Conservation (phyloP, 768 basidiomycete species). For the Xerocomellus amylosporus region DNA sequence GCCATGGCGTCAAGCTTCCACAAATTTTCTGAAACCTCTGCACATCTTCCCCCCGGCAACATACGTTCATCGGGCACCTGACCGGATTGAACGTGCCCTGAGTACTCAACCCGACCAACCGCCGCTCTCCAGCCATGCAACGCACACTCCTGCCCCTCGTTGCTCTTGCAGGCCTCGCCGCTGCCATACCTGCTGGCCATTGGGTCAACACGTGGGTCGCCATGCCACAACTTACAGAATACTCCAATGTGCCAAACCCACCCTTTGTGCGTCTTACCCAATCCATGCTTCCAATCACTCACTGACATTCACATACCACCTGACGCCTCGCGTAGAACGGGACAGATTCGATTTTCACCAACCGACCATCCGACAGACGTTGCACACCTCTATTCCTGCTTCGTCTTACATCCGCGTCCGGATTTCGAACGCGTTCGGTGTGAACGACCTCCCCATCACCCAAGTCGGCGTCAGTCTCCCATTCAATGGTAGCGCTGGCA, state of each 20-base stretch:
- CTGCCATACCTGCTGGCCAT: neutral
- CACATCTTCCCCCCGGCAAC: neutral
- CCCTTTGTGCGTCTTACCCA: neutral
- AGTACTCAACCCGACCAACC: neutral
- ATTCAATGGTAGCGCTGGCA: neutral
- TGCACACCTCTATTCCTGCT: neutral
- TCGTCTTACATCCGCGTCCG: conserved; percentile 3
- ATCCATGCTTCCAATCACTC: neutral
- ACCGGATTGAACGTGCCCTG: neutral
- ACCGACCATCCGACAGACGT: conserved; percentile 4
- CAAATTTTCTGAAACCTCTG: neutral
- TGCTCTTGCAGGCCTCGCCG: neutral
- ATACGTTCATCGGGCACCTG: neutral
- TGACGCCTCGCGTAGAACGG: conserved; percentile 7
- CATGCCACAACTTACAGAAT: conserved; percentile 8
- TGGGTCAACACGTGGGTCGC: conserved; percentile 7
- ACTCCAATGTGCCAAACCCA: conserved; percentile 1
- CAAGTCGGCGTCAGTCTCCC: neutral
- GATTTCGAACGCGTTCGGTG: conserved; percentile 1
- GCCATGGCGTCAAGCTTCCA: neutral
- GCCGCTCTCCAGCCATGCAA: neutral
- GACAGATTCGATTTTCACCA: neutral
- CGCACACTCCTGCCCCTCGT: neutral
- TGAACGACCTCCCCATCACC: neutral
- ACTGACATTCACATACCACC: neutral